Conservation (phyloP, 169 alveolate genomes). For the Babesia bigemina region DNA sequence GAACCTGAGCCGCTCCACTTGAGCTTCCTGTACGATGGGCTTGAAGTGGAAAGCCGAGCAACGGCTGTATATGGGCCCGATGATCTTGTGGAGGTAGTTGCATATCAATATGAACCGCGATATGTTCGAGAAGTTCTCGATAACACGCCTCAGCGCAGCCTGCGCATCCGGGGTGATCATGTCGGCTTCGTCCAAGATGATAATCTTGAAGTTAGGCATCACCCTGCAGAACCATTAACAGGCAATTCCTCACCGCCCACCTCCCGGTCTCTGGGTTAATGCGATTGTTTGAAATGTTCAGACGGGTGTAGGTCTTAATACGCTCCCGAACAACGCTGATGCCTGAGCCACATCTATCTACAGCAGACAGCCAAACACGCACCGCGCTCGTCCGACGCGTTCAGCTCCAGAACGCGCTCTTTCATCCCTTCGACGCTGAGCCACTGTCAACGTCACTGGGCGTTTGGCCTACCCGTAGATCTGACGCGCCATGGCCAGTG, state of each 20-base stretch:
- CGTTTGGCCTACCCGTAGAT: constrained; percentile 86
- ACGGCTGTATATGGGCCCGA: constrained; percentile 94
- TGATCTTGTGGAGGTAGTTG: constrained; percentile 94
- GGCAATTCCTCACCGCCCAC: constrained; percentile 4
- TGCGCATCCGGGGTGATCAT: constrained; percentile 99
- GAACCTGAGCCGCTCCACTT: constrained; percentile 85
- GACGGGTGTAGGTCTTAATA: constrained; percentile 95
- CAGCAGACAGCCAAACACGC: neutral
- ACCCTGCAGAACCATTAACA: constrained; percentile 47
- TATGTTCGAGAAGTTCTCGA: constrained; percentile 92
- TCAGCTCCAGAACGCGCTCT: constrained; percentile 94
- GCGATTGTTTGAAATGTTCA: constrained; percentile 86
- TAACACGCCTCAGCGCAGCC: constrained; percentile 97
- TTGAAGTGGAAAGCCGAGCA: constrained; percentile 95
- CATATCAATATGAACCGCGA: constrained; percentile 98
- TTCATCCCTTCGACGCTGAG: constrained; percentile 86
- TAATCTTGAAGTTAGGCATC: constrained; percentile 92
- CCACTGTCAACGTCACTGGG: no score
- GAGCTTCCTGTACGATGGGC: constrained; percentile 90
- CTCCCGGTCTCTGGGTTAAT: constrained; percentile 82
- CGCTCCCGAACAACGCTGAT: constrained; percentile 96
- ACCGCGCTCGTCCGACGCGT: constrained; percentile 99
- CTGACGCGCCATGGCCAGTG: constrained; percentile 93
- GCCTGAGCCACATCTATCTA: constrained; percentile 76
- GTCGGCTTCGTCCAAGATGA: constrained; percentile 99